Conservation (phyloP, 2,329 filamentous ascomycete genomes). For the Monilinia laxa region DNA sequence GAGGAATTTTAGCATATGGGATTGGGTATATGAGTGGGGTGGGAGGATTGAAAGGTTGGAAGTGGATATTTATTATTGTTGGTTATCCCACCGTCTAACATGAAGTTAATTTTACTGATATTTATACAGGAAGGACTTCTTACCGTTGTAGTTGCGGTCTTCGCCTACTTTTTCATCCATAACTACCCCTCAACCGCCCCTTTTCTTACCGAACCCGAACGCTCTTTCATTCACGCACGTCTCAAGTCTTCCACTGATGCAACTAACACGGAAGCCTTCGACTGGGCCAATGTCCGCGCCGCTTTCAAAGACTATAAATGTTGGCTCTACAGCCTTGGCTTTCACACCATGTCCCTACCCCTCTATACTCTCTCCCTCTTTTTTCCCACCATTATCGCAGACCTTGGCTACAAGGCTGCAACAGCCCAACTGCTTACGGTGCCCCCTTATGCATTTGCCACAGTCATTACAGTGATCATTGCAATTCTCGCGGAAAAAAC, state of each 20-base stretch:
- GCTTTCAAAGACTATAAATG: slow-evolving; percentile 68
- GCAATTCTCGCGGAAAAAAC: slow-evolving; percentile 61
- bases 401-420: slow-evolving; percentile 54
- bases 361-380: slow-evolving; percentile 58
- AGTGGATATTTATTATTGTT: slow-evolving; percentile 61
- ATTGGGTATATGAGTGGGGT: slow-evolving; percentile 55
- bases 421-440: slow-evolving; percentile 60
- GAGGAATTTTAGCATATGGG: slow-evolving; percentile 56
- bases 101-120: slow-evolving; percentile 16
- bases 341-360: slow-evolving; percentile 69
- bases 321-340: slow-evolving; percentile 70
- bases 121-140: slow-evolving; percentile 51
- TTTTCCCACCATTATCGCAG: slow-evolving; percentile 55
- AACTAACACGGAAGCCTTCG: slow-evolving; percentile 66
- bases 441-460: slow-evolving; percentile 63
- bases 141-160: slow-evolving; percentile 51
- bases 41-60: slow-evolving; percentile 54
- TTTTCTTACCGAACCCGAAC: slow-evolving; percentile 54
- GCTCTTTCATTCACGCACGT: slow-evolving; percentile 49
- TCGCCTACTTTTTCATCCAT: slow-evolving; percentile 61
- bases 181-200: slow-evolving; percentile 61
- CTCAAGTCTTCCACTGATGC: slow-evolving; percentile 68
- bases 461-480: slow-evolving; percentile 56
- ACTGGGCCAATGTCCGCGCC: slow-evolving; percentile 62
- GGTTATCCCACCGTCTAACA: slow-evolving; percentile 22